These are phyloP conservation scores for Aspergillus ellipticus DNA, from an alignment of 495 filamentous ascomycete species.

Conservation along the genomic window DNA sequence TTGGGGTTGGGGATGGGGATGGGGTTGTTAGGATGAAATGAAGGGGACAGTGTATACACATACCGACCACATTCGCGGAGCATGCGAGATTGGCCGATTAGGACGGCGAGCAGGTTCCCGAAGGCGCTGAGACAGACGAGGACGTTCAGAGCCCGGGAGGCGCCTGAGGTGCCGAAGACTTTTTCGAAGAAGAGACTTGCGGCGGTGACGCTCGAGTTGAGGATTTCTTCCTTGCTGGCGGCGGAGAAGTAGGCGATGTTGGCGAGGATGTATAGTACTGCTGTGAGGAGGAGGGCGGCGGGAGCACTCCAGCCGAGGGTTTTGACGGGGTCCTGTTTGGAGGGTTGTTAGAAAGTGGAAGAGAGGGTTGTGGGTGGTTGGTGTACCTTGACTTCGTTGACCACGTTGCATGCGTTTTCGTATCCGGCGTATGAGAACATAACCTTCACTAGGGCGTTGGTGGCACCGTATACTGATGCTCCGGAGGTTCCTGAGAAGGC, in stretches of 20 bases:
- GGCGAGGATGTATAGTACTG: constrained; percentile 55
- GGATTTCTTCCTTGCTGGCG: constrained; percentile 51
- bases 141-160: constrained; percentile 54
- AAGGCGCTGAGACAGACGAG: constrained; percentile 61
- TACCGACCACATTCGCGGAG: constrained; percentile 57
- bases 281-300: constrained; percentile 46
- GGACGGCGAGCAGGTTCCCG: constrained; percentile 57
- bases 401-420: constrained; percentile 59
- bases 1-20: too few species aligned
- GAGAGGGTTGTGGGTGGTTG: neutral
- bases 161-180: constrained; percentile 52
- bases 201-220: constrained; percentile 49
- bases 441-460: constrained; percentile 59
- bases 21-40: neutral
- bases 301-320: constrained; percentile 50
- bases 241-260: constrained; percentile 63
- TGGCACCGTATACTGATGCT: constrained; percentile 50
- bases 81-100: constrained; percentile 55
- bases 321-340: constrained; percentile 51
- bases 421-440: constrained; percentile 63
- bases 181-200: constrained; percentile 58
- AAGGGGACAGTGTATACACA: neutral
- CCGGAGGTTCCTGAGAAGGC: constrained; percentile 50
- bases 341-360: neutral
- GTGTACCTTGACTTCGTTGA: constrained; percentile 59